Evolutionary conservation across 2,329 filamentous ascomycete species (phyloP).

Genomic region (Ophiocordyceps polyrhachis-furcata): DNA sequence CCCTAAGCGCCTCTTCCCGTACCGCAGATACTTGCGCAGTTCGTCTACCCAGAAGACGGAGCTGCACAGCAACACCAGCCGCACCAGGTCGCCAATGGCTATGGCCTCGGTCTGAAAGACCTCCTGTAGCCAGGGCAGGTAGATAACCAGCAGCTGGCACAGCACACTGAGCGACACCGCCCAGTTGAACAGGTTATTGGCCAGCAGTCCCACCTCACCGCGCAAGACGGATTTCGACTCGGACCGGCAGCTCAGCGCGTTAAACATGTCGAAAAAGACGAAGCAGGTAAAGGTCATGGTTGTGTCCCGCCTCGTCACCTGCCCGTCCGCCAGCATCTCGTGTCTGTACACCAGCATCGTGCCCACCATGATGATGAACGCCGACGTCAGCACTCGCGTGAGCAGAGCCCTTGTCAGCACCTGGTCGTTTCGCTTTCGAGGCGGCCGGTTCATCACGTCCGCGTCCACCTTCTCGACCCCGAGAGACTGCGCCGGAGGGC

Average conservation of each 20-base stretch:
- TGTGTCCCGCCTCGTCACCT: conserved; percentile 81
- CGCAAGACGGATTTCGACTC: conserved; percentile 77
- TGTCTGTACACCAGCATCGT: conserved; percentile 81
- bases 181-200: conserved; percentile 92
- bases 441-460: conserved; percentile 81
- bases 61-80: conserved; percentile 60
- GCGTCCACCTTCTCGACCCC: conserved; percentile 91
- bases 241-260: conserved; percentile 81
- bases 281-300: conserved; percentile 99
- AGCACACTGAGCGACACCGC: conserved; percentile 70
- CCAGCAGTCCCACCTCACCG: conserved; percentile 67
- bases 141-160: conserved; percentile 82
- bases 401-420: conserved; percentile 78
- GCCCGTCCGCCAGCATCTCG: conserved; percentile 71
- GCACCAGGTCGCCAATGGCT: conserved; percentile 51
- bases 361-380: conserved; percentile 76
- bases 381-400: conserved; percentile 69
- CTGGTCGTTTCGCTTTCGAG: conserved; percentile 64
- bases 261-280: conserved; percentile 99
- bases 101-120: conserved; percentile 93
- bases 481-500: conserved; percentile 87
- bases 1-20: conserved; percentile 36
- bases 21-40: conserved; percentile 58
- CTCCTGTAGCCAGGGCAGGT: conserved; percentile 80
- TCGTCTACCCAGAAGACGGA: conserved; percentile 94